Base-by-base conservation (phyloP, 768 basidiomycete genomes). In the Pholiota conissans region DNA sequence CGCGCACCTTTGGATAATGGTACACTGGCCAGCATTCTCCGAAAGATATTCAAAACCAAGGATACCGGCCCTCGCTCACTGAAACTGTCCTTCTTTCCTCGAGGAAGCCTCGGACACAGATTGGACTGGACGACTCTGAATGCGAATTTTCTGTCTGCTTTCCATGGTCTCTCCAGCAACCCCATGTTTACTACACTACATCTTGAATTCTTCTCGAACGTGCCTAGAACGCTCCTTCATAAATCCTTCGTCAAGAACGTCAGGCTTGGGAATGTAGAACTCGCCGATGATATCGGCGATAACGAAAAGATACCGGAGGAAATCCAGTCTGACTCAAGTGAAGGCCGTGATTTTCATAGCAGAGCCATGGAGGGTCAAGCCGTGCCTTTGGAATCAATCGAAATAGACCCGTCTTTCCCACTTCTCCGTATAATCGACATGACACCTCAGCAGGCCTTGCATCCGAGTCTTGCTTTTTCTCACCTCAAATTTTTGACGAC, bases 331-430 rank as follows among this genome's bases (percentile, higher is more conserved):
- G 26, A 51, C 37, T 28, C 51, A 57, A 20, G 55, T 40, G 13
- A 10, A 5, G 11, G 57, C 27, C 10, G 42, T 59, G 26, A 51
- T 16, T 40, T 52, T 53, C 7, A 42, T 59, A 16, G 37, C 32
- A 50, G 9, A n/a, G n/a, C n/a, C n/a, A n/a, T n/a, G n/a, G n/a
- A 49, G 20, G 58, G 53, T 29, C 37, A 59, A 22, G 34, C 56
- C 10, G 56, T 65, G 8, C 59, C 55, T 6, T 52, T 65, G n/a
- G 64, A 65, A 55, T 61, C 61, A 18, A 56, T 65, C 37, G 55
- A 61, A 27, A 61, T 57, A 18, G 64, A 65, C 39, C 64, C 61
- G 34, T 59, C 64, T 0, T 56, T 63, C 24, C 57, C 59, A 28
- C 53, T 65, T 32, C 49, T 65, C 30, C 56, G 63, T 18, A 20